Base-by-base conservation (phyloP, 2,329 filamentous ascomycete genomes). In the Capronia coronata region DNA sequence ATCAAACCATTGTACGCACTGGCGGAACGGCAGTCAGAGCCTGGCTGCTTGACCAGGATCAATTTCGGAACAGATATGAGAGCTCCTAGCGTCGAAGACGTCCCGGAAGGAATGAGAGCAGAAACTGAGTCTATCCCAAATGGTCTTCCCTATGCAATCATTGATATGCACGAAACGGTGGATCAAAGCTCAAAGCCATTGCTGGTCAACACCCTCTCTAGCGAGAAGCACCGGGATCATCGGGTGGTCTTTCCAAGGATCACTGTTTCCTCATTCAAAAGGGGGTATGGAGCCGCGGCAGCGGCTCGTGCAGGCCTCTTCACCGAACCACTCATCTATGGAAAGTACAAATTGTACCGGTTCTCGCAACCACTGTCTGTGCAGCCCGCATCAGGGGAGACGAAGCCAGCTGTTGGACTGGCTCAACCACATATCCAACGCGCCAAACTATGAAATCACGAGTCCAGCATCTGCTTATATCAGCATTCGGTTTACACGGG, bases 111-210 rank as follows among this genome's bases (percentile, higher is more conserved):
- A 13, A 13, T 54, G 2, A 35, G 32, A 44, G 35, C 44, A 3
- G 13, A 34, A 30, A 45, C 48, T 16, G 14, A 44, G 14, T 35
- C 40, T 1, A 50, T 62, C 19, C 52, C 64, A 30, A 54, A 64
- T 21, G 56, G 55, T 27, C 63, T 68, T 1, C 69, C 68, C 6
- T 57, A 68, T 34, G 67, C 68, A 2, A 69, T 71, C 47, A 57
- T 64, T 30, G 56, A 65, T 41, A 52, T 58, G 21, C 50, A 59
- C n/a, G 48, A 48, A 16, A 45, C 51, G 34, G 37, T 49, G n/a
- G 63, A 64, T 32, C 67, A 64, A 5, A 62, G 66, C 43, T 59
- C 61, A 13, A 65, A 65, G 45, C 66, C 69, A 23, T 57, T 69
- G 27, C 70, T 71, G 47, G 68, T 69, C 29, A 56, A 57, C n/a